Evolutionary conservation across 306 rosid species (phyloP).

Genomic region (Luffa aegyptiaca): DNA sequence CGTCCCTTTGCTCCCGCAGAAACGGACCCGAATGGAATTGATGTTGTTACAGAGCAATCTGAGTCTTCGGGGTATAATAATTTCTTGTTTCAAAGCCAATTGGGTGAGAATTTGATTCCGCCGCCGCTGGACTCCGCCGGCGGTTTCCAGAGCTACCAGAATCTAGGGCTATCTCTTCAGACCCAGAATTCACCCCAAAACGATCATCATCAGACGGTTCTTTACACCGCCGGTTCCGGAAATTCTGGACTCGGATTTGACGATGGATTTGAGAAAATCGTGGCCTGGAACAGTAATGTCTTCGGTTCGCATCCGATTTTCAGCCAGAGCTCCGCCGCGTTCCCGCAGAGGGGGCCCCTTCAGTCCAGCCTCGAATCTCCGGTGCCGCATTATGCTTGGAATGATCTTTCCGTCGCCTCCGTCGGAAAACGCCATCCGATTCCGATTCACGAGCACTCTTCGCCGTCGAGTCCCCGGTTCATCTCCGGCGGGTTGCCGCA

Average conservation of each 20-base stretch:
- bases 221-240: not conserved
- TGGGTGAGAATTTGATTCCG: not conserved
- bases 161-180: not conserved
- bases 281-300: not conserved
- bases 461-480: not conserved
- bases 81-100: not conserved
- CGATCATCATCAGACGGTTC: not conserved
- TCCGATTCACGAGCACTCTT: not conserved
- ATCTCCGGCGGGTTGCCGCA: not conserved
- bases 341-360: slow-evolving; percentile 3
- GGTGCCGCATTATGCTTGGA: slow-evolving; percentile 1
- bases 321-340: not conserved
- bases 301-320: not conserved
- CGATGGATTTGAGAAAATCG: not conserved
- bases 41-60: not conserved
- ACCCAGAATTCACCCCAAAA: not conserved
- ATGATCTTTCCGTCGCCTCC: not conserved
- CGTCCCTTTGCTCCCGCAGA: not conserved
- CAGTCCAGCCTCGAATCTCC: slow-evolving; percentile 1
- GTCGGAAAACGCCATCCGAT: not conserved
- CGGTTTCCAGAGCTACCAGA: not conserved
- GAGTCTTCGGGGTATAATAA: not conserved
- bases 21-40: not conserved
- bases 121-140: not conserved
- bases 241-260: not conserved